A percentile compares a stretch with the other conserved stretches of the same genome.
These are phyloP conservation scores for Elaeagnus macrophylla DNA, from an alignment of 306 rosid species.

Conservation along the genomic window DNA sequence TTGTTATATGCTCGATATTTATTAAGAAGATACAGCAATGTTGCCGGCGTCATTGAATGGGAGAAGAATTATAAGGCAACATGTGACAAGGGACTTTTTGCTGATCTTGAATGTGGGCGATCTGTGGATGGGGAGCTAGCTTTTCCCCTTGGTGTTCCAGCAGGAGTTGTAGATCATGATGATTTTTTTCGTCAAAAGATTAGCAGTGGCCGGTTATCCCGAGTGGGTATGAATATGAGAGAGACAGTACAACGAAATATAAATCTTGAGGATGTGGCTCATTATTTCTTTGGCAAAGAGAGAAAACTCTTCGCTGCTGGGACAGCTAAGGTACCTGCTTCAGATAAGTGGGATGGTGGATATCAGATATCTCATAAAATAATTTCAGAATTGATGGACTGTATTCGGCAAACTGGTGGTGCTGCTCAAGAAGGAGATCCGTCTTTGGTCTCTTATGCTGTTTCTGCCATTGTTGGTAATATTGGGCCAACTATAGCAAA, in stretches of 20 bases:
- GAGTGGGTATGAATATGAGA: slow-evolving; percentile 69
- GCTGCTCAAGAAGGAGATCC: slow-evolving; percentile 99
- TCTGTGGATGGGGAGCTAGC: slow-evolving; percentile 62
- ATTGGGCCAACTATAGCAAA: slow-evolving; percentile 60
- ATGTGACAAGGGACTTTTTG: slow-evolving; percentile 64
- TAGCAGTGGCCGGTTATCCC: slow-evolving; percentile 65
- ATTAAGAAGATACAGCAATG: slow-evolving; percentile 56
- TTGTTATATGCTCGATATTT: slow-evolving; percentile 54
- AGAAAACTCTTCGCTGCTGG: slow-evolving; percentile 53
- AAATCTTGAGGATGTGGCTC: slow-evolving; percentile 56
- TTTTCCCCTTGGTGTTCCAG: slow-evolving; percentile 76
- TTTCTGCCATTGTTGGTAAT: slow-evolving; percentile 74
- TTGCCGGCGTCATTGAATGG: slow-evolving; percentile 77
- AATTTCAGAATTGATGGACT: slow-evolving; percentile 62
- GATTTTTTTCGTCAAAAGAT: slow-evolving; percentile 87
- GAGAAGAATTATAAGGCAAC: slow-evolving; percentile 64
- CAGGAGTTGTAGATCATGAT: slow-evolving; percentile 91
- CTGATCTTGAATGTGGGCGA: slow-evolving; percentile 61
- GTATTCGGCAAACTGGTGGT: slow-evolving; percentile 94
- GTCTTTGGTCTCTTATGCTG: slow-evolving; percentile 86
- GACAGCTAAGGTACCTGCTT: slow-evolving; percentile 46
- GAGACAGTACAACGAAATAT: slow-evolving; percentile 75
- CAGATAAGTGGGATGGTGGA: slow-evolving; percentile 84
- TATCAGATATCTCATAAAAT: slow-evolving; percentile 70
- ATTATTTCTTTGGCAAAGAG: slow-evolving; percentile 56